Evolutionary conservation across 306 rosid genomes (phyloP).

Genomic region (Malus orientalis): DNA sequence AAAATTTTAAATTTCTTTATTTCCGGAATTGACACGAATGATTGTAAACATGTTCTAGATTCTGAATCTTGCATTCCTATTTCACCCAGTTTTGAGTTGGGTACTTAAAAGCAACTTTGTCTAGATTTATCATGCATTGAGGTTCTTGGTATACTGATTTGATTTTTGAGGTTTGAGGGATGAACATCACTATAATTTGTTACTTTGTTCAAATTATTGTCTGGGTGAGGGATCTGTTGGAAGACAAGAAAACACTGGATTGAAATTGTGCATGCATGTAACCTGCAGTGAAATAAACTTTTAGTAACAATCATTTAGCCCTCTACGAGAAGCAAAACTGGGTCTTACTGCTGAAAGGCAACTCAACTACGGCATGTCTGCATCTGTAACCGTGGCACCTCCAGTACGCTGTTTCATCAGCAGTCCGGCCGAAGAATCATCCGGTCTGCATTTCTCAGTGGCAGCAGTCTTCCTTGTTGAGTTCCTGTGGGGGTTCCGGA

Average conservation of each 20-base stretch:
- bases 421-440: constrained; percentile 12
- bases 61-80: not conserved
- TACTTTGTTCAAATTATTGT: not conserved
- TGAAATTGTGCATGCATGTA: constrained; percentile 1
- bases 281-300: not conserved
- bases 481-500: constrained; percentile 65
- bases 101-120: not conserved
- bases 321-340: constrained; percentile 1
- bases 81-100: not conserved
- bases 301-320: not conserved
- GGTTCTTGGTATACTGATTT: not conserved
- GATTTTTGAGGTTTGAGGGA: not conserved
- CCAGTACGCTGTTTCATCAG: constrained; percentile 11
- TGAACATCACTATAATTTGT: not conserved
- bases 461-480: constrained; percentile 45
- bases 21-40: not conserved
- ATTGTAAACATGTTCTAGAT: not conserved
- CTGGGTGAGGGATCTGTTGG: not conserved
- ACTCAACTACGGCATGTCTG: constrained; percentile 18
- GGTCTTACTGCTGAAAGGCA: constrained; percentile 22
- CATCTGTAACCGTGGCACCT: constrained; percentile 9
- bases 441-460: constrained; percentile 20
- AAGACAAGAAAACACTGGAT: not conserved
- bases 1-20: not conserved
- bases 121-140: not conserved